phyloP scores from a whole-genome alignment of 2,329 filamentous ascomycete genomes.

The Cladosporium halotolerans region DNA sequence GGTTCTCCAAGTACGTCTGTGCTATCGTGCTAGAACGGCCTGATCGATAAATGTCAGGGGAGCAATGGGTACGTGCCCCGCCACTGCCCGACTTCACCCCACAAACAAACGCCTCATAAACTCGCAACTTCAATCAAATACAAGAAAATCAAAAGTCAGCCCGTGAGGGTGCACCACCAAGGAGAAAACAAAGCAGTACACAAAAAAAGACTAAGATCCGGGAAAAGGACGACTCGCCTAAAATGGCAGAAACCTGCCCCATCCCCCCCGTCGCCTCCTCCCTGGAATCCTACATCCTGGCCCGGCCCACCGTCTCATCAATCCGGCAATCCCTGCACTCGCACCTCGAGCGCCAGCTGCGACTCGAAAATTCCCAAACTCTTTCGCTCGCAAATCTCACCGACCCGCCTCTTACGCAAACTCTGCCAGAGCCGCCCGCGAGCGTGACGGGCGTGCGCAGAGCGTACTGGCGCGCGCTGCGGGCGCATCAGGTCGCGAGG shows the following conservation, averaged over 20 bases:
- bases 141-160: background rate
- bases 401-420: background rate
- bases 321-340: conserved; percentile 25
- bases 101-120: background rate
- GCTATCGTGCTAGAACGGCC: too few relatives aligned
- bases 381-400: conserved; percentile 14
- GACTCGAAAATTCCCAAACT: conserved; percentile 10
- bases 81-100: too few relatives aligned
- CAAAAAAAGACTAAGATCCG: background rate
- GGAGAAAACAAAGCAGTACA: background rate
- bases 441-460: conserved; percentile 23
- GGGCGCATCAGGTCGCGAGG: conserved; percentile 25
- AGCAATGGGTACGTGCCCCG: too few relatives aligned
- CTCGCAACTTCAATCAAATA: conserved; percentile 1
- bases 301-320: conserved; percentile 21
- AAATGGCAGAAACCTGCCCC: conserved; percentile 16
- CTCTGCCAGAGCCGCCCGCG: conserved; percentile 12
- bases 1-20: too few relatives aligned
- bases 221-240: too few relatives aligned
- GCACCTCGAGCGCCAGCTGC: conserved; percentile 18
- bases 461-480: conserved; percentile 27
- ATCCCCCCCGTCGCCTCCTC: conserved; percentile 26
- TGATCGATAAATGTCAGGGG: too few relatives aligned
- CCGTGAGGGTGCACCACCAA: too few relatives aligned
- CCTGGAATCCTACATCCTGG: conserved; percentile 26